Evolutionary conservation across 805 yeast species (phyloP).

Genomic region (Blastobotrys robertii): DNA sequence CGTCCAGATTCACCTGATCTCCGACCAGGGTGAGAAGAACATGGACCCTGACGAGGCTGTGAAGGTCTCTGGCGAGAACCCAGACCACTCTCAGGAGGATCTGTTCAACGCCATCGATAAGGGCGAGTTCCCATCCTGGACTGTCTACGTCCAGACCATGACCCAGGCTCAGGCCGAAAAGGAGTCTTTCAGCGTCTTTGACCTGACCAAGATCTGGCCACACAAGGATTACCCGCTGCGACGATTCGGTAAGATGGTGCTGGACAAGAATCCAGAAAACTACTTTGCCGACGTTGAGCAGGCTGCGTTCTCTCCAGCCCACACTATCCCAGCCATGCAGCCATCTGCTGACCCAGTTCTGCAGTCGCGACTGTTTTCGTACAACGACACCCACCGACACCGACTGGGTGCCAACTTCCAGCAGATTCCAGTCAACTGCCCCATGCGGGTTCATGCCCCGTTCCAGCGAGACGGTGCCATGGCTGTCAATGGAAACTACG

Average conservation of each 20-base stretch:
- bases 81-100: constrained; percentile 40
- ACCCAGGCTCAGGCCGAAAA: constrained; percentile 47
- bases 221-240: constrained; percentile 45
- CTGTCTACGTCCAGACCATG: constrained; percentile 51
- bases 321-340: constrained; percentile 65
- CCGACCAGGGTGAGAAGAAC: constrained; percentile 44
- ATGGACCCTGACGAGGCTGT: constrained; percentile 38
- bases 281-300: constrained; percentile 44
- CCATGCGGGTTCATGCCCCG: constrained; percentile 33
- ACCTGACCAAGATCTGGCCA: constrained; percentile 51
- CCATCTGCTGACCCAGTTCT: constrained; percentile 70
- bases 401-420: constrained; percentile 61
- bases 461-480: constrained; percentile 56
- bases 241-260: constrained; percentile 43
- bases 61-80: constrained; percentile 37
- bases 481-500: constrained; percentile 38
- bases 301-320: constrained; percentile 61
- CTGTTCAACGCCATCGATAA: constrained; percentile 37
- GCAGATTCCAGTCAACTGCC: constrained; percentile 63
- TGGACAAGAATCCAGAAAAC: constrained; percentile 47
- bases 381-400: constrained; percentile 69
- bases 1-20: constrained; percentile 44
- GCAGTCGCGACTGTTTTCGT: constrained; percentile 67
- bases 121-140: constrained; percentile 43
- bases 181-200: constrained; percentile 39